A percentile compares a stretch with the other conserved stretches of the same genome.
These are phyloP conservation scores for Xylaria sp. DNA, from an alignment of 2,329 filamentous ascomycete genomes.

Conservation along the genomic window DNA sequence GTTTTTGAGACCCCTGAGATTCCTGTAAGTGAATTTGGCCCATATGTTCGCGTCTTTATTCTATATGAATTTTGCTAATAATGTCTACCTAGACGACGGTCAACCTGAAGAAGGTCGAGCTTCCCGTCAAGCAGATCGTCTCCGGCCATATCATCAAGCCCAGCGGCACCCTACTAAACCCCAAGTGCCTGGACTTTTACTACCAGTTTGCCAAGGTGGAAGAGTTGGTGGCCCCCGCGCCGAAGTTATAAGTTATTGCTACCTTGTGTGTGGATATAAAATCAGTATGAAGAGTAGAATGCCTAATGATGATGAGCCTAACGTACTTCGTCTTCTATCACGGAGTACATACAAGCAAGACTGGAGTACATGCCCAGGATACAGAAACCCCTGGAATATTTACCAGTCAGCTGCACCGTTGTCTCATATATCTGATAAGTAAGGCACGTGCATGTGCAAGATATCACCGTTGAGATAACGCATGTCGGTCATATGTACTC, in stretches of 20 bases:
- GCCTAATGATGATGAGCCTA: too few species aligned
- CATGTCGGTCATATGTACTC: too few species aligned
- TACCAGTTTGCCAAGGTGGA: slow-evolving; percentile 74
- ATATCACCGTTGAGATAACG: too few species aligned
- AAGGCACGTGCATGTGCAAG: too few species aligned
- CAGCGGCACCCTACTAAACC: slow-evolving; percentile 72
- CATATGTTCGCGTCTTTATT: background rate
- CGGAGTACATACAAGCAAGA: background rate
- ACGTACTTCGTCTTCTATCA: background rate
- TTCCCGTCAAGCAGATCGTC: slow-evolving; percentile 80
- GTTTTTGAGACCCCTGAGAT: slow-evolving; percentile 78
- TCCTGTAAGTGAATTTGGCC: slow-evolving; percentile 50
- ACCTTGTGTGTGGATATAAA: background rate
- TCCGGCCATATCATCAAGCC: slow-evolving; percentile 68
- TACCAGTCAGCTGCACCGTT: too few species aligned
- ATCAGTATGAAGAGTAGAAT: too few species aligned
- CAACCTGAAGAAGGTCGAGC: slow-evolving; percentile 79
- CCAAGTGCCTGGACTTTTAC: slow-evolving; percentile 68
- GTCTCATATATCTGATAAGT: too few species aligned
- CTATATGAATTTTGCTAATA: background rate
- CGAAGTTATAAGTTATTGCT: slow-evolving; percentile 36
- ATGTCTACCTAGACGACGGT: slow-evolving; percentile 59
- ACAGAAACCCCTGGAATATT: too few species aligned
- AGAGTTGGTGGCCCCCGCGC: slow-evolving; percentile 44
- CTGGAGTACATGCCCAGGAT: too few species aligned